A percentile compares a stretch with the other conserved stretches of the same genome.
Evolutionary conservation across 371 early-diverging fungal species (phyloP).

Genomic region (Apophysomyces variabilis): DNA sequence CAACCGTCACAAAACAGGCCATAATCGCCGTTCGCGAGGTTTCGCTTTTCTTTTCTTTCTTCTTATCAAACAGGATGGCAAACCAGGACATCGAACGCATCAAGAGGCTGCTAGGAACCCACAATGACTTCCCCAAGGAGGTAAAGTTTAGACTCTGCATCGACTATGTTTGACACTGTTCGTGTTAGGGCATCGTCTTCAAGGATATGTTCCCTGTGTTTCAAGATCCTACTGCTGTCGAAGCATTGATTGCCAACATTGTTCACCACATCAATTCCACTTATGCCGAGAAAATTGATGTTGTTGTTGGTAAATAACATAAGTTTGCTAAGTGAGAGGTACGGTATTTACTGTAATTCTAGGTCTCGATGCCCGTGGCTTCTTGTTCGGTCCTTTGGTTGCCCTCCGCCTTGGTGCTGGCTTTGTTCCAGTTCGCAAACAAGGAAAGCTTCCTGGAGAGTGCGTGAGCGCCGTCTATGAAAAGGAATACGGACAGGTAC

Average conservation of each 20-base stretch:
- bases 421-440: conserved; percentile 96
- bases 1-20: too few species aligned
- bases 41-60: background rate
- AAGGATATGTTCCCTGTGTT: conserved; percentile 97
- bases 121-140: conserved; percentile 86
- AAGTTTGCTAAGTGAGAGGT: background rate
- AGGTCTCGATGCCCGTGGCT: conserved; percentile 92
- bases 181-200: conserved; percentile 80
- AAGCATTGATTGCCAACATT: conserved; percentile 87
- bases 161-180: background rate
- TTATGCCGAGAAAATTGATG: conserved; percentile 79
- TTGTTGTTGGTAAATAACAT: conserved; percentile 74
- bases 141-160: conserved; percentile 33
- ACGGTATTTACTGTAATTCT: background rate
- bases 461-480: conserved; percentile 73
- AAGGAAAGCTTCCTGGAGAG: conserved; percentile 93
- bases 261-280: conserved; percentile 78
- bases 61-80: conserved; percentile 28
- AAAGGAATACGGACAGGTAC: conserved; percentile 95
- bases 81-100: conserved; percentile 59
- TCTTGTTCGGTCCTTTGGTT: conserved; percentile 88
- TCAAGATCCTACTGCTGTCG: conserved; percentile 92
- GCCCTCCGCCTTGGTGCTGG: conserved; percentile 88
- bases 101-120: conserved; percentile 70
- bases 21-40: background rate